These are phyloP conservation scores for Agaricus blazei DNA, from an alignment of 768 basidiomycete species.

Conservation along the genomic window DNA sequence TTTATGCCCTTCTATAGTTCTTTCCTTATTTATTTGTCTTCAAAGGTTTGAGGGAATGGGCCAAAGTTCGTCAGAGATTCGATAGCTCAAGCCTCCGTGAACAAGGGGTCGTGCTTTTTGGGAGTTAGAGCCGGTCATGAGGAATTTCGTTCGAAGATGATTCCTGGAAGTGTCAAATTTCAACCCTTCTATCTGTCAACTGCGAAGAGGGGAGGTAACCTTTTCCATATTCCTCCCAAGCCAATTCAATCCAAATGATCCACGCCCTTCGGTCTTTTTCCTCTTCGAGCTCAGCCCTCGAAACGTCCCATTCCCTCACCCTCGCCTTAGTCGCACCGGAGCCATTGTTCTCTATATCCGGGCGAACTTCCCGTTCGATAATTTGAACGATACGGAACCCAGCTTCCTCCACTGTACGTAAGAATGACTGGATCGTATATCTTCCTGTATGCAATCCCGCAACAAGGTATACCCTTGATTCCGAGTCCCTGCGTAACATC, in stretches of 20 bases:
- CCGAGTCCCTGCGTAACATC: constrained; percentile 36
- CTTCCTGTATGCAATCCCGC: constrained; percentile 75
- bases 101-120: no score
- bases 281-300: constrained; percentile 45
- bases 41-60: no score
- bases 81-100: no score
- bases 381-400: constrained; percentile 44
- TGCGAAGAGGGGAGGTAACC: no score
- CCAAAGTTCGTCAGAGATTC: no score
- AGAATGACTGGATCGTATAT: constrained; percentile 63
- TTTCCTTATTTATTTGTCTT: no score
- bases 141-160: no score
- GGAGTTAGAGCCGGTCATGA: no score
- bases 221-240: background rate
- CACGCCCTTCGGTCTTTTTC: constrained; percentile 66
- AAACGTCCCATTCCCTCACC: constrained; percentile 46
- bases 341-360: constrained; percentile 11
- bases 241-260: constrained; percentile 64
- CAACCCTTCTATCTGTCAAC: no score
- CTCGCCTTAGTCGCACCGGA: background rate
- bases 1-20: no score
- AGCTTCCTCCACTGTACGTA: constrained; percentile 29
- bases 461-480: constrained; percentile 57
- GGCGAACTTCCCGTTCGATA: constrained; percentile 39
- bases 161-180: no score